Evolutionary conservation across 208 protist genomes (phyloP), one percentile per base, ranked within the genome.

Genomic region (Leishmania martiniquensis): DNA sequence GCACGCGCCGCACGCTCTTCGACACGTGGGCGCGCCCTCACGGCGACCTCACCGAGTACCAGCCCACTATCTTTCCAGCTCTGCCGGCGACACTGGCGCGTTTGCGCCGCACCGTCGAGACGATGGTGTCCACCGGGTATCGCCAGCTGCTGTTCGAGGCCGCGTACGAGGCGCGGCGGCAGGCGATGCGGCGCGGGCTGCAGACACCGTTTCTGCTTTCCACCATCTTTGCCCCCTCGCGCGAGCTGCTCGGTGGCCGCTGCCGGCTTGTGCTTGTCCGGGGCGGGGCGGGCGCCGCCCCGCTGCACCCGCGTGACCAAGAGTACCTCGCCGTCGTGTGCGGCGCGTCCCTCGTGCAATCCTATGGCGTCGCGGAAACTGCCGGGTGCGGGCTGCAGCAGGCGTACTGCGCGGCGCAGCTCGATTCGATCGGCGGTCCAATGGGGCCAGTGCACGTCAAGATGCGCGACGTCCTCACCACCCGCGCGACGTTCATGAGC

Each of bases 161-260:
- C 15, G 89, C 80, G 47, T 94, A 93, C 72, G 83, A 94, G 75
- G 77, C 65, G 25, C 84, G 89, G 13, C 82, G 81, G 45, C 72
- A 84, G 51, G 90, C 93, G 6, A 45, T 98, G 17, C 81, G 71
- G 17, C 83, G 87, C 13, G 90, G 90, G 7, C 72, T 88, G 34
- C 91, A 96, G 37, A 96, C 93, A 15, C 92, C 95, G 22, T 93
- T 90, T 72, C 85, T 89, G 49, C 87, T 97, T 76, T 80, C 77
- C n/a, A 80, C 80, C 37, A 90, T 98, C 63, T 97, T 98, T 72
- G 74, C 75, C 20, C 92, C 95, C 60, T 81, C 88, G n/a, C 82
- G 83, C 7, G 72, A 82, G 69, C 60, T 95, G 71, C 84, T 98
- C n/a, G 96, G 96, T 54, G 93, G 93, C 20, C 77, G 87, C 55